Percentiles rank a stretch among this genome's conserved stretches.
Conservation (phyloP, 768 basidiomycete genomes). For the Boletus sensibilis region DNA sequence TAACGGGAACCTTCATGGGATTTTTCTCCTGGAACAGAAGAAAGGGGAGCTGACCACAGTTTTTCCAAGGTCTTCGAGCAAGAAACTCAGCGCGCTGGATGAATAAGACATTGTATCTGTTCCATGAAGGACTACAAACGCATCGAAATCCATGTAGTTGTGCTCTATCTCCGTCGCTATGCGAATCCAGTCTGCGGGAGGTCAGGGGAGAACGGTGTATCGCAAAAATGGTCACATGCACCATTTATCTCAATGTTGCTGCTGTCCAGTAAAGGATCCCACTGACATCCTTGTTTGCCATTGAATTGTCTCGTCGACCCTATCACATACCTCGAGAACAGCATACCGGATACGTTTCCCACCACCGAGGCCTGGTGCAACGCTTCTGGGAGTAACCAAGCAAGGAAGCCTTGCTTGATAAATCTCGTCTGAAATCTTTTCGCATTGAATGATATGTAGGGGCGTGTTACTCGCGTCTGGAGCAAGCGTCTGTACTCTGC, state of each 20-base stretch:
- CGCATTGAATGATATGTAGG: constrained; percentile 37
- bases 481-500: constrained; percentile 39
- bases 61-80: constrained; percentile 91
- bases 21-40: background rate
- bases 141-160: constrained; percentile 84
- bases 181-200: constrained; percentile 75
- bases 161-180: constrained; percentile 91
- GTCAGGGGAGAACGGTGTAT: constrained; percentile 1
- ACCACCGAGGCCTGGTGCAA: constrained; percentile 54
- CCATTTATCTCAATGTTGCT: constrained; percentile 85
- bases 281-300: constrained; percentile 43
- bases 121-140: constrained; percentile 88
- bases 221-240: constrained; percentile 28
- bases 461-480: constrained; percentile 26
- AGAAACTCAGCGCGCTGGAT: constrained; percentile 84
- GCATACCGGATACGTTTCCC: constrained; percentile 80
- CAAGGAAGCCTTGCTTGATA: constrained; percentile 76
- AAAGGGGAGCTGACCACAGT: constrained; percentile 61
- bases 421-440: constrained; percentile 55
- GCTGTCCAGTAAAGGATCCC: constrained; percentile 85
- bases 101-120: constrained; percentile 93
- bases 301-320: background rate
- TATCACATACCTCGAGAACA: constrained; percentile 65
- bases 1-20: background rate
- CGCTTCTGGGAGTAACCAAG: constrained; percentile 74